These are phyloP conservation scores for Lactifluus subvellereus DNA, from an alignment of 768 basidiomycete genomes.

Conservation along the genomic window DNA sequence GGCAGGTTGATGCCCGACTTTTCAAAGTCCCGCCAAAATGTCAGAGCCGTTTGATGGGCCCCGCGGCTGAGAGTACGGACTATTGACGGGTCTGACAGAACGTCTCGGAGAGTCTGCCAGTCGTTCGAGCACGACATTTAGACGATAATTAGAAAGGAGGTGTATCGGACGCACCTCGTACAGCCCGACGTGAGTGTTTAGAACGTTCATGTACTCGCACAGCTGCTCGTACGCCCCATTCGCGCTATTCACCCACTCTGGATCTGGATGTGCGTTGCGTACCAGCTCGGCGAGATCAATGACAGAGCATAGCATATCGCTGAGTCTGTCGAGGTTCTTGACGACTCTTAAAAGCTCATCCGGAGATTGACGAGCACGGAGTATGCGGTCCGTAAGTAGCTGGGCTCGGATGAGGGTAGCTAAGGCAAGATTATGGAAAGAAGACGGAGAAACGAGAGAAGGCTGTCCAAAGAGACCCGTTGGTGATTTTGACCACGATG, in stretches of 20 bases:
- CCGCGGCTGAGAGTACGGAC: constrained; percentile 63
- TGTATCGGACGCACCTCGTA: constrained; percentile 61
- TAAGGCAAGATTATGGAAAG: constrained; percentile 66
- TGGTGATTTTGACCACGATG: constrained; percentile 40
- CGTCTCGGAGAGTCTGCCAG: constrained; percentile 59
- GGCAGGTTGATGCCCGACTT: constrained; percentile 93
- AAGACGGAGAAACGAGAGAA: constrained; percentile 59
- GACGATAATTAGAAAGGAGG: constrained; percentile 8
- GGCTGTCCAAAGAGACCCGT: constrained; percentile 87
- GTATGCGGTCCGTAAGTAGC: constrained; percentile 77
- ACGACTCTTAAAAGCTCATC: constrained; percentile 79
- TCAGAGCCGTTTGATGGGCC: constrained; percentile 81
- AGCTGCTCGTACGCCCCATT: constrained; percentile 86
- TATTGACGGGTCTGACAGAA: constrained; percentile 62
- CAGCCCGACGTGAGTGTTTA: constrained; percentile 89
- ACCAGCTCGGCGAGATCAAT: constrained; percentile 95
- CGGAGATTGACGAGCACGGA: constrained; percentile 63
- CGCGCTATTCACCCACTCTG: constrained; percentile 73
- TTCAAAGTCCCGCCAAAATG: constrained; percentile 96
- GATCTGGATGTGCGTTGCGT: constrained; percentile 89
- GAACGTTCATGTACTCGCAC: constrained; percentile 95
- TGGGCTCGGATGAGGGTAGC: constrained; percentile 78
- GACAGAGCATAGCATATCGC: constrained; percentile 92
- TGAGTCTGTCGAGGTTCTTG: constrained; percentile 94
- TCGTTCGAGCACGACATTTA: not conserved